A percentile compares a stretch with the other conserved stretches of the same genome.
phyloP scores from a whole-genome alignment of 148 eudicot species.

The Nyssa sinensis region DNA sequence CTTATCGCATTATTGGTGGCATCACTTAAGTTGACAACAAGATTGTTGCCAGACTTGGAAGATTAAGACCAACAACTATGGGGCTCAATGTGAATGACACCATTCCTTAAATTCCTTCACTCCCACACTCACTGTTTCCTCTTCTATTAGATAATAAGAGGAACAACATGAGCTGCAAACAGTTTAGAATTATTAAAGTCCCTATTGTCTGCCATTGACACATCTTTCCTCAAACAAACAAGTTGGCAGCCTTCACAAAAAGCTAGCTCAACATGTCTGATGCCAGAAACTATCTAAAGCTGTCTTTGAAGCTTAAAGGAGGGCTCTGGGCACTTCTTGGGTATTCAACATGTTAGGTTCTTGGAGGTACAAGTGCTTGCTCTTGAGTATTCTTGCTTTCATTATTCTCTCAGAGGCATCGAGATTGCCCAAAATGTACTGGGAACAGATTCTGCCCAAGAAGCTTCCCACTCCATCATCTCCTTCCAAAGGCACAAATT shows the following conservation, averaged over 20 bases:
- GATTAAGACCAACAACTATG: constrained; percentile 9
- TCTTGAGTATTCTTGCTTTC: constrained; percentile 51
- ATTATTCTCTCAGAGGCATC: constrained; percentile 54
- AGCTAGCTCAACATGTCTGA: constrained; percentile 72
- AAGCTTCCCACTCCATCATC: constrained; percentile 63
- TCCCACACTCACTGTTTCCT: background rate
- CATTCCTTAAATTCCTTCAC: constrained; percentile 17
- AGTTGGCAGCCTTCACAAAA: constrained; percentile 62
- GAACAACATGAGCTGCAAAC: constrained; percentile 29
- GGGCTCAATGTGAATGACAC: constrained; percentile 10
- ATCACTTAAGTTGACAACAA: background rate
- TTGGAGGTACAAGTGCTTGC: constrained; percentile 39
- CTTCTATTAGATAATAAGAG: background rate
- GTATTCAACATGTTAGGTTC: constrained; percentile 40
- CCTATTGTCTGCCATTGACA: constrained; percentile 82
- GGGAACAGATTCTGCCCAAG: constrained; percentile 92
- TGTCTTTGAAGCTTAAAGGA: constrained; percentile 23
- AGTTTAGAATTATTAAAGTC: constrained; percentile 29
- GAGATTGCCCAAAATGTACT: constrained; percentile 57
- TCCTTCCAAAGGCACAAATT: constrained; percentile 77
- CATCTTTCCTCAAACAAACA: constrained; percentile 61
- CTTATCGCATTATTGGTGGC: constrained; percentile 3
- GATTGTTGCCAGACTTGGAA: constrained; percentile 1
- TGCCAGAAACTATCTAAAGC: constrained; percentile 36
- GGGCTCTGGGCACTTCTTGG: constrained; percentile 17